Base-by-base conservation (phyloP, 768 basidiomycete genomes). In the Boletus pseudo-olivaceus region DNA sequence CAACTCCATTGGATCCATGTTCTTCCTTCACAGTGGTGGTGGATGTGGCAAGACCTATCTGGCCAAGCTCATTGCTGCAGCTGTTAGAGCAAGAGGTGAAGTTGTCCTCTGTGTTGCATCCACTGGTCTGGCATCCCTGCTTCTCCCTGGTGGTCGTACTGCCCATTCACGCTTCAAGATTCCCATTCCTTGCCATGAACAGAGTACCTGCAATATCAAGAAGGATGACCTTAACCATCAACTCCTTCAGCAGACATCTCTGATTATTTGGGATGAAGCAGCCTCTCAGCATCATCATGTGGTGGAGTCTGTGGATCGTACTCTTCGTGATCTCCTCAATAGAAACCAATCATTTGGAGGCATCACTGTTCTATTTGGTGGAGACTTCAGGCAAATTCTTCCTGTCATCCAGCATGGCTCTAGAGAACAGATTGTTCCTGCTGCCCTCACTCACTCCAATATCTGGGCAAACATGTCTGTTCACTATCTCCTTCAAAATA, bases 321-420 rank as follows among this genome's bases (percentile, higher is more conserved):
- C 23, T 23, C 23, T 23, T 23, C 23, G 23, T 23, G 23, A 23
- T 23, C 23, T 23, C 4, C 23, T 23, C 23, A 23, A 23, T 23
- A 23, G 23, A 23, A 23, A 23, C 4, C 23, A 23, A 4, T 4
- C 23, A 2, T 67, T 77, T 74, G 78, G 75, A 39, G 77, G 74
- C 15, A 61, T 79, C 8, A 74, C 73, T 27, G 59, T 78, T 0
- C 50, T 82, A 3, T 77, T 80, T 70, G 77, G 76, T 47, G 81
- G 78, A 1, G 78, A 82, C 58, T 81, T 76, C 47, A 68, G 69
- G 5, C 80, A 81, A 55, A 78, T 62, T 1, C 67, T 81, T 0
- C 79, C 78, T 38, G 75, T 82, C 0, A 64, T 82, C 11, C 23
- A 23, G 23, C 23, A 23, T 23, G 23, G 23, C 23, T 23, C 23